Base-by-base conservation (phyloP, 1,139 yeast genomes). In the Zygoascus meyerae region DNA sequence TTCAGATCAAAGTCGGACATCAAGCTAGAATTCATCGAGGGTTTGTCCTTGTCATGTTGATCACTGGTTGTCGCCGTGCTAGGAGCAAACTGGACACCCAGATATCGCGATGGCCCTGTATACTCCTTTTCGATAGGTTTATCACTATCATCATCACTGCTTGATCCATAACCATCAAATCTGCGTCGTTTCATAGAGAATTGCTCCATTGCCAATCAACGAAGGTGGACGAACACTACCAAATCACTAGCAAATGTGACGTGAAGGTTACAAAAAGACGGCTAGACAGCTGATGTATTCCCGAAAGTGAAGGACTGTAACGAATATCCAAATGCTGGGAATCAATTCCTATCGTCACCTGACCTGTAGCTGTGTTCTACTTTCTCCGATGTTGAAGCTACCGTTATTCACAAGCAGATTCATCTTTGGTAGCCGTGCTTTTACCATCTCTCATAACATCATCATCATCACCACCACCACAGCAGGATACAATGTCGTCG, bases 101-200 rank as follows among this genome's bases (percentile, higher is more conserved):
- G 39, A 35, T 35, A 35, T 11, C 39, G 28, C 16, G 39, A 35
- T 2, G 39, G 30, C 5, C 39, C 39, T 5, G 7, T 21, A 17
- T 12, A 6, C n/a, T n/a, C 12, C n/a, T 12, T 17, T 5, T 15
- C 39, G 7, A 7, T 21, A 21, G 26, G 26, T 7, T 21, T 21
- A 7, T 21, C 26, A 21, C 4, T 21, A 5, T 35, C 39, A 7
- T 35, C 39, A 3, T 35, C 39, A 35, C 39, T 35, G 6, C 17
- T n/a, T 11, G 39, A 35, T 8, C 15, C 30, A 9, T 35, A 35
- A 6, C 16, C 39, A 11, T 18, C 39, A 9, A 12, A 15, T 15
- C 15, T 35, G n/a, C 29, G 30, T 5, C 39, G 39, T 11, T 35
- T 35, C n/a, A 26, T 26, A 17, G 39, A 21, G 30, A 35, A 35